Conservation (phyloP, 805 yeast genomes). For the Monosporozyma servazzii region DNA sequence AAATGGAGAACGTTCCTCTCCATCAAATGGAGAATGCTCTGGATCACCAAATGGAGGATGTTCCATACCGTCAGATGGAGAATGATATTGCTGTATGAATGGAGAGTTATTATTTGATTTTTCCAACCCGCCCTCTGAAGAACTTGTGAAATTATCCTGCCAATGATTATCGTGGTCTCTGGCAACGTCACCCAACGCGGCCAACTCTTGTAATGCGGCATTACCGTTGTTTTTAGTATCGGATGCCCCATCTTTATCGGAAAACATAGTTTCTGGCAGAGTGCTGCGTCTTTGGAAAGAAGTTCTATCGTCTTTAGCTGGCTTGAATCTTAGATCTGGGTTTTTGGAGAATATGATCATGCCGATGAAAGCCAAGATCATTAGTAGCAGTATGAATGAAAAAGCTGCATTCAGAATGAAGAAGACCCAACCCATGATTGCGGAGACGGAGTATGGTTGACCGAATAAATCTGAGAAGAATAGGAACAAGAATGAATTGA, state of each 20-base stretch:
- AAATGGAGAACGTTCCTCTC: too few relatives aligned
- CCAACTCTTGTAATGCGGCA: slow-evolving; percentile 35
- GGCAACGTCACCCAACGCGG: slow-evolving; percentile 76
- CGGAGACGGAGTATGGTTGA: slow-evolving; percentile 70
- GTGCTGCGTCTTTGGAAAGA: slow-evolving; percentile 55
- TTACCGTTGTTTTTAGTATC: slow-evolving; percentile 25
- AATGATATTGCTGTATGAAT: background rate
- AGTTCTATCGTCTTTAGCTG: slow-evolving; percentile 86
- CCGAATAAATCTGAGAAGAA: slow-evolving; percentile 80
- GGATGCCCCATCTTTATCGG: background rate
- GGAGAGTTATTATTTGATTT: background rate
- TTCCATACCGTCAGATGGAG: too few relatives aligned
- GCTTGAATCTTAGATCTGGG: slow-evolving; percentile 82
- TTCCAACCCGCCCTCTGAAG: background rate
- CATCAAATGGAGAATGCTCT: too few relatives aligned
- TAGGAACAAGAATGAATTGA: slow-evolving; percentile 76
- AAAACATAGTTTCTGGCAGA: background rate
- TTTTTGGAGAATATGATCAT: slow-evolving; percentile 65
- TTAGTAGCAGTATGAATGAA: slow-evolving; percentile 60
- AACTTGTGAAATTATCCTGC: slow-evolving; percentile 19
- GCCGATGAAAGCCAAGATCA: slow-evolving; percentile 57
- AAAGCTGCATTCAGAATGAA: slow-evolving; percentile 86
- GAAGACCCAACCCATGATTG: slow-evolving; percentile 88
- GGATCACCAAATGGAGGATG: too few relatives aligned
- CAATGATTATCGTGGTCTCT: slow-evolving; percentile 68